Percentiles rank a stretch among this genome's conserved stretches.
Evolutionary conservation across 345 rosid genomes (phyloP).

Genomic region (Eutrema yunnanense): DNA sequence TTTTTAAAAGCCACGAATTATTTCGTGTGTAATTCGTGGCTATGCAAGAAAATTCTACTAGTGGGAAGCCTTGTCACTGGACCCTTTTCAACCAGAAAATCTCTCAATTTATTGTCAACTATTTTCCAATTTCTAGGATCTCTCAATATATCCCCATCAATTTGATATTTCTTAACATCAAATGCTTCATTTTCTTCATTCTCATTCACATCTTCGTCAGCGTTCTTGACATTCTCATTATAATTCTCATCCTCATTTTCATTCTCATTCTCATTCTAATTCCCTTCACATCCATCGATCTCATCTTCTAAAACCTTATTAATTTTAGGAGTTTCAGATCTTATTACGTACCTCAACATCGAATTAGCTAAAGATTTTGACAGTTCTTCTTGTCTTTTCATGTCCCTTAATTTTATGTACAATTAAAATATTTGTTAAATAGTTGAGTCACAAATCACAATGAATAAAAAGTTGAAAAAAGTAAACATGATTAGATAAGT

Average conservation of each 20-base stretch:
- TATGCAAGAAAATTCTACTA: too few relatives aligned
- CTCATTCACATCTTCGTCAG: too few relatives aligned
- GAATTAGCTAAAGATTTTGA: not conserved
- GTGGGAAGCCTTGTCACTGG: not conserved
- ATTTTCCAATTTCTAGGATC: not conserved
- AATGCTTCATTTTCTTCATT: too few relatives aligned
- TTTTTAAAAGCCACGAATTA: too few relatives aligned
- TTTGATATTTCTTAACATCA: too few relatives aligned
- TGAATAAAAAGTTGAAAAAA: too few relatives aligned
- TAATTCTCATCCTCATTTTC: too few relatives aligned
- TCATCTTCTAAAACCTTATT: not conserved
- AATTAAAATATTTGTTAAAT: not conserved
- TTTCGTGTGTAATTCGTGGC: too few relatives aligned
- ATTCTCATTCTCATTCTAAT: too few relatives aligned
- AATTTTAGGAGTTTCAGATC: not conserved
- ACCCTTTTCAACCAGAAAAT: not conserved
- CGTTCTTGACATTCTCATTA: too few relatives aligned
- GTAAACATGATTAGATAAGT: too few relatives aligned
- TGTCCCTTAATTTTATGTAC: not conserved
- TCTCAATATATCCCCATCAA: not conserved
- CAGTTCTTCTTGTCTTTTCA: not conserved
- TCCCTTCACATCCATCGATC: too few relatives aligned
- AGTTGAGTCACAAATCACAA: not conserved
- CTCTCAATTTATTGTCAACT: not conserved
- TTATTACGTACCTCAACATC: not conserved